Conservation (phyloP, 148 eudicot species). For the Rhododendron ferrugineum region DNA sequence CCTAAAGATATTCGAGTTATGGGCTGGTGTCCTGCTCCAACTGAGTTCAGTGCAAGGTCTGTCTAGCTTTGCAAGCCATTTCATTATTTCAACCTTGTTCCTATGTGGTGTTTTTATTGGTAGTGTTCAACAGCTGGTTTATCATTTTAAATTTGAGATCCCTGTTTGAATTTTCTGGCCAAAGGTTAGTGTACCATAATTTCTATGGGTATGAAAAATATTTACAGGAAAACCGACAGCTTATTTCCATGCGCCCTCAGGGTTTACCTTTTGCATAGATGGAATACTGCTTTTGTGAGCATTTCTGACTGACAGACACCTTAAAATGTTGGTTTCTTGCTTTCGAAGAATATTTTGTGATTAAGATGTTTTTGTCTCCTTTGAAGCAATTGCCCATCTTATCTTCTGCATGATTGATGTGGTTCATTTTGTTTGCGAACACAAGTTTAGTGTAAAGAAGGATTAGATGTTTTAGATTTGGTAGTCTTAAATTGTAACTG, state of each 20-base stretch:
- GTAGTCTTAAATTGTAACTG: not conserved
- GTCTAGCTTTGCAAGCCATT: conserved; percentile 5
- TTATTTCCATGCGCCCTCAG: not conserved
- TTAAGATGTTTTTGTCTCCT: not conserved
- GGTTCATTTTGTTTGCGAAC: not conserved
- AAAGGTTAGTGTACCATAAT: not conserved
- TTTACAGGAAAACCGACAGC: not conserved
- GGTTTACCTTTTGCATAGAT: not conserved
- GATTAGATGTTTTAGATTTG: not conserved
- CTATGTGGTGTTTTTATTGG: not conserved
- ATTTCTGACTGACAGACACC: not conserved
- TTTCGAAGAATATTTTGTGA: not conserved
- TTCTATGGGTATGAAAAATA: not conserved
- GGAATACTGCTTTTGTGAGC: not conserved
- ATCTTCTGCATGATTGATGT: not conserved
- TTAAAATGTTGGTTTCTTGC: conserved; percentile 1
- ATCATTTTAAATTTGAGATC: not conserved
- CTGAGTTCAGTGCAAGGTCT: conserved; percentile 89
- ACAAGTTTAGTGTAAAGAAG: not conserved
- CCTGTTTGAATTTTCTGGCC: not conserved
- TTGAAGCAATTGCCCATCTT: not conserved
- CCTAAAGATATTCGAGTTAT: conserved; percentile 81
- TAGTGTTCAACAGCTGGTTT: not conserved
- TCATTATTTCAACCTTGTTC: not conserved
- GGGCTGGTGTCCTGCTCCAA: conserved; percentile 87